Evolutionary conservation across 108 stramenopile genomes (phyloP).

Genomic region (Discostella pseudostelligera): DNA sequence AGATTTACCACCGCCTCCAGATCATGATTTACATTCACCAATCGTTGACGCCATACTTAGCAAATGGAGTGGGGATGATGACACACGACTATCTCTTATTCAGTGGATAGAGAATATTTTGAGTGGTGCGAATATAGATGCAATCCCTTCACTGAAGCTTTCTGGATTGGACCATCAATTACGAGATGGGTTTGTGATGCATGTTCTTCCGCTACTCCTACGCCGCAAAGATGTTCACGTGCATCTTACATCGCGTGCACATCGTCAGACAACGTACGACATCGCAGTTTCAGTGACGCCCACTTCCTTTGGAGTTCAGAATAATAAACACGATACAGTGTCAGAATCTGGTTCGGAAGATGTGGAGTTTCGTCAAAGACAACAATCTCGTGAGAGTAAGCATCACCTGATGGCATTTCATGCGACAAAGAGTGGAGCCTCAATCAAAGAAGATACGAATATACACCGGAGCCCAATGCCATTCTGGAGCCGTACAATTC

Average conservation of each 20-base stretch:
- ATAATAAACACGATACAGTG: constrained; percentile 3
- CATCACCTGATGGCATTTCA: constrained; percentile 55
- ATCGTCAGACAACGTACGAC: constrained; percentile 74
- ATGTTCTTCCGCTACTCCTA: constrained; percentile 74
- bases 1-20: constrained; percentile 80
- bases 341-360: constrained; percentile 13
- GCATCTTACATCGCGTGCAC: constrained; percentile 68
- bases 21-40: constrained; percentile 76
- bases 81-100: constrained; percentile 62
- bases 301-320: constrained; percentile 1
- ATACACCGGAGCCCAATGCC: background rate
- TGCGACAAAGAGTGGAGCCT: constrained; percentile 34
- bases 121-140: constrained; percentile 50
- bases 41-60: constrained; percentile 69
- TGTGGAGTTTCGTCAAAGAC: background rate
- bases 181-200: constrained; percentile 82
- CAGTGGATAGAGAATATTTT: constrained; percentile 74
- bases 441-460: constrained; percentile 14
- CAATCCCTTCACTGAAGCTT: constrained; percentile 72
- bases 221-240: constrained; percentile 77
- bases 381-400: constrained; percentile 21
- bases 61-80: constrained; percentile 66
- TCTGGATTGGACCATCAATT: constrained; percentile 78
- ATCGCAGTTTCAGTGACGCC: constrained; percentile 66
- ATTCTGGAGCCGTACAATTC: constrained; percentile 5